Base-by-base conservation (phyloP, 805 yeast genomes). In the Starmerella asiatica region DNA sequence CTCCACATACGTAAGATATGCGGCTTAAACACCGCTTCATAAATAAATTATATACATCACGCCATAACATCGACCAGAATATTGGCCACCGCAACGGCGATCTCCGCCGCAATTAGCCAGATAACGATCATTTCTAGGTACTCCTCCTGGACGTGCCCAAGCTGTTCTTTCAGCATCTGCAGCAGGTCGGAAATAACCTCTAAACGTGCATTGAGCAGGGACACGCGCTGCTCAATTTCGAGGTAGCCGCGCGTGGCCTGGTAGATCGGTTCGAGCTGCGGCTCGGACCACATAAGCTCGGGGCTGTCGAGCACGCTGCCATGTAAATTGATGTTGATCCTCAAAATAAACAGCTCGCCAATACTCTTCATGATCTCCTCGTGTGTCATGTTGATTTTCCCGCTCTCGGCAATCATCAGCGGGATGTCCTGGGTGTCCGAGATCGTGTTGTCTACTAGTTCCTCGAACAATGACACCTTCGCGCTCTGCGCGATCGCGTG, bases 271-370 rank as follows among this genome's bases (percentile, higher is more conserved):
- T 91, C 98, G 45, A 91, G 66, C 55, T 86, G 95, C 2, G 98
- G 98, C 58, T 91, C 97, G 0, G 96, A 76, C 98, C 98, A 91
- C 95, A 91, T 85, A 43, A 91, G 72, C 59, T 91, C 98, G 1
- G 98, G 98, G 1, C 94, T 82, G 58, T 91, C 98, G 45, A 91
- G 65, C 21, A 91, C 93, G 15, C 68, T 62, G 16, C 70, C 70
- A 37, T 64, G 69, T 40, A 64, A 46, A 41, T 64, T 64, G 46
- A 64, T 59, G 42, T 63, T 61, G 44, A 65, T 65, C 17, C 69
- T 56, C 48, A 91, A 63, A 44, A 91, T 91, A 59, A 91, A 91
- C 46, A 91, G 69, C 60, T 91, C 97, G 11, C 98, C 98, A 42
- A 91, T 91, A 43, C 91, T 79, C 62, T 85, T 91, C 97, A 91